Evolutionary conservation across 2,329 filamentous ascomycete species (phyloP).

Genomic region (Hypoxylon sp.): DNA sequence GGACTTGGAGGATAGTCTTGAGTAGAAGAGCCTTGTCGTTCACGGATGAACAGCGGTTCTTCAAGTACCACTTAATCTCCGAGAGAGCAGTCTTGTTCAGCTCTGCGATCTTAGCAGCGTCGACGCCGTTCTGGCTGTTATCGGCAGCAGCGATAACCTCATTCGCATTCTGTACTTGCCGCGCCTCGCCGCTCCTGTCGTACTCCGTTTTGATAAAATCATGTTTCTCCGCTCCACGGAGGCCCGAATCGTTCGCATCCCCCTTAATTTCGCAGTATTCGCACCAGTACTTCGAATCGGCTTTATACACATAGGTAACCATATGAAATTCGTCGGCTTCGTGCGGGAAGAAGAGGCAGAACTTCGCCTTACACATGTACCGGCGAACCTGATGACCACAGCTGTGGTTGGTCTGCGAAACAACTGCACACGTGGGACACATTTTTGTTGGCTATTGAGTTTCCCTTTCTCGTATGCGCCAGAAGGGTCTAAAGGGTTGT

Average conservation of each 20-base stretch:
- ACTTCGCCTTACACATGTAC: not conserved
- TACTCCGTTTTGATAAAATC: slow-evolving; percentile 9
- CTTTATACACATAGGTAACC: slow-evolving; percentile 1
- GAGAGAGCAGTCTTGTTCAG: slow-evolving; percentile 11
- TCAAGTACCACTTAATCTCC: slow-evolving; percentile 31
- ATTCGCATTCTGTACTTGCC: slow-evolving; percentile 1
- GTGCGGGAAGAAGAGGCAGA: slow-evolving; percentile 39
- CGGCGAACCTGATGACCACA: slow-evolving; percentile 32
- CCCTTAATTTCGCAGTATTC: slow-evolving; percentile 12
- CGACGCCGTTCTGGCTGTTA: slow-evolving; percentile 12
- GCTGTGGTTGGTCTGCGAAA: slow-evolving; percentile 15
- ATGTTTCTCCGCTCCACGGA: slow-evolving; percentile 2
- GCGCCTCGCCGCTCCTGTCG: not conserved
- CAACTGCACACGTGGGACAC: slow-evolving; percentile 3
- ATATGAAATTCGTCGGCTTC: slow-evolving; percentile 15
- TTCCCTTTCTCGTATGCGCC: not conserved
- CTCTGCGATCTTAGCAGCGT: not conserved
- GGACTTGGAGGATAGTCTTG: slow-evolving; percentile 30
- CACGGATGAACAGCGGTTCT: not conserved
- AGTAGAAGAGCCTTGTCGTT: slow-evolving; percentile 10
- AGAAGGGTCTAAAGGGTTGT: not conserved
- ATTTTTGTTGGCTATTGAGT: not conserved
- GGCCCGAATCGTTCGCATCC: slow-evolving; percentile 2
- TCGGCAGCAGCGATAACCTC: not conserved
- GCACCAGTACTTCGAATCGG: not conserved